Conservation (phyloP, 495 filamentous ascomycete species). For the Penicillium pulvis region DNA sequence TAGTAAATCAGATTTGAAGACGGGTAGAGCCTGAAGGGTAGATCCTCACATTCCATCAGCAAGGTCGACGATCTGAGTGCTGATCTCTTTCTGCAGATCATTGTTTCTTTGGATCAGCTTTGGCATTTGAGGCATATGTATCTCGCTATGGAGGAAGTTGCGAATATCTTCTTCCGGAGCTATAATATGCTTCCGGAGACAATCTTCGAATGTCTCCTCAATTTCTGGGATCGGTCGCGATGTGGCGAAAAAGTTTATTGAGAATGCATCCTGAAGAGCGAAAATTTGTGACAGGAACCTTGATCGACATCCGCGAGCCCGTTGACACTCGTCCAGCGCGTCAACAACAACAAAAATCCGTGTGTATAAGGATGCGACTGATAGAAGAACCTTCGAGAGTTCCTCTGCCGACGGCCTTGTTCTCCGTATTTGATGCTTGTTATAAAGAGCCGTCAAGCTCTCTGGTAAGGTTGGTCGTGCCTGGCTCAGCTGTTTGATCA, state of each 20-base stretch:
- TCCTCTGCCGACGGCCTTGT: not conserved
- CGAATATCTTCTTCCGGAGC: not conserved
- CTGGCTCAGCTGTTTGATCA: not conserved
- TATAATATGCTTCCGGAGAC: not conserved
- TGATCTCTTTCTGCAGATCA: not conserved
- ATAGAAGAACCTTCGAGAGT: not conserved
- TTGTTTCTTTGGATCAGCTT: not conserved
- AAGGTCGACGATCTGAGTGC: not conserved
- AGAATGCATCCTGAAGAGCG: not conserved
- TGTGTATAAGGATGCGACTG: not conserved
- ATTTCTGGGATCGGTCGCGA: not conserved
- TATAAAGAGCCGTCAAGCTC: not conserved
- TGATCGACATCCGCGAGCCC: not conserved
- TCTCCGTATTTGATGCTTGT: not conserved
- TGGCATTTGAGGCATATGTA: not conserved
- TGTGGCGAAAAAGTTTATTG: not conserved
- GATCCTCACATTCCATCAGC: not conserved
- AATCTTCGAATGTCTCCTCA: not conserved
- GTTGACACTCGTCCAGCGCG: not conserved
- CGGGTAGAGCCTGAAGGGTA: not conserved
- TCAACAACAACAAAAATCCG: not conserved
- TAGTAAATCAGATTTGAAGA: not conserved
- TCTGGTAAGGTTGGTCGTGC: not conserved
- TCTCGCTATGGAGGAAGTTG: not conserved
- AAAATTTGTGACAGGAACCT: not conserved